Evolutionary conservation across 805 yeast genomes (phyloP).

Genomic region (Kregervanrija delftensis): DNA sequence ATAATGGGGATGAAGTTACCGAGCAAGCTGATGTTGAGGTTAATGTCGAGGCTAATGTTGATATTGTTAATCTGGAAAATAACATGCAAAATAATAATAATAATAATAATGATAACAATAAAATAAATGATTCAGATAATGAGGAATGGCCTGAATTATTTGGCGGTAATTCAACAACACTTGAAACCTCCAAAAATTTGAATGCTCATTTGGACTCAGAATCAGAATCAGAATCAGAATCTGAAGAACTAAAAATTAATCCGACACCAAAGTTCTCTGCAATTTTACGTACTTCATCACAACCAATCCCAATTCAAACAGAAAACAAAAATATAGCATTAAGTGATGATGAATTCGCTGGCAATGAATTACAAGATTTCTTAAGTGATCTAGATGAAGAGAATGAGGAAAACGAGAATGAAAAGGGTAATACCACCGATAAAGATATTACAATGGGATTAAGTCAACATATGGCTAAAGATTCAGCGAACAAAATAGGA

Average conservation of each 20-base stretch:
- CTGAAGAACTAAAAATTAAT: conserved; percentile 2
- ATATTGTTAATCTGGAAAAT: background rate
- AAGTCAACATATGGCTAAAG: conserved; percentile 1
- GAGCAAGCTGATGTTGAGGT: background rate
- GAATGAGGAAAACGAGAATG: background rate
- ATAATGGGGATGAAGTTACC: background rate
- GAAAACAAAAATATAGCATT: background rate
- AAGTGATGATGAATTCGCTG: background rate
- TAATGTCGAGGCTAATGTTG: too few species aligned
- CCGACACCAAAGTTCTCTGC: conserved; percentile 9
- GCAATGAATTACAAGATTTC: conserved; percentile 1
- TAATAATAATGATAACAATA: background rate
- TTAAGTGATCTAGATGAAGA: background rate
- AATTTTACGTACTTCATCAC: conserved; percentile 10
- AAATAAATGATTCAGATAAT: conserved; percentile 1
- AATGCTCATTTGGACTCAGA: background rate
- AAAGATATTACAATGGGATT: background rate
- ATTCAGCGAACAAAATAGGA: background rate
- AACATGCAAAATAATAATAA: background rate
- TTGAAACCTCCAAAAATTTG: background rate
- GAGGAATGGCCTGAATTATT: conserved; percentile 11
- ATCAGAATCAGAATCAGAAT: background rate
- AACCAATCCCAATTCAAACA: background rate
- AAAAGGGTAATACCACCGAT: background rate
- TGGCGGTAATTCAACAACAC: conserved; percentile 2